These are phyloP conservation scores for Aspergillus transmontanensis DNA, from an alignment of 2,329 filamentous ascomycete genomes.

Conservation along the genomic window DNA sequence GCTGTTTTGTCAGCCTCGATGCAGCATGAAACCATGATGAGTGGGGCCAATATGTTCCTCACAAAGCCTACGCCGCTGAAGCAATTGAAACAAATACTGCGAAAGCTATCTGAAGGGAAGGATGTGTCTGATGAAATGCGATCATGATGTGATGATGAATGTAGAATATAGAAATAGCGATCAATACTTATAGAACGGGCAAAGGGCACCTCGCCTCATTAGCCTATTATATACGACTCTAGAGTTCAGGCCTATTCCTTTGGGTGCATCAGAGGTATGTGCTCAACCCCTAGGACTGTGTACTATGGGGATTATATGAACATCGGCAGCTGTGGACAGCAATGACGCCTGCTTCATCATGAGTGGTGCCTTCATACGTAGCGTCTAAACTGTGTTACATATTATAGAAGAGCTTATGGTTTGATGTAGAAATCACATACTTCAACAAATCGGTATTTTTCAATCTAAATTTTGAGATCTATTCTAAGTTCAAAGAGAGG, in stretches of 20 bases:
- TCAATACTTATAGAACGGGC: too few relatives aligned
- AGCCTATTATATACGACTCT: too few relatives aligned
- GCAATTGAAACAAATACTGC: conserved; percentile 11
- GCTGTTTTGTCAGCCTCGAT: conserved; percentile 29
- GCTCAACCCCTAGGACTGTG: too few relatives aligned
- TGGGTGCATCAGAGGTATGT: too few relatives aligned
- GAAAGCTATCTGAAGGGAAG: not conserved
- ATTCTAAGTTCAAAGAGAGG: not conserved
- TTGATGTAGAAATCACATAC: not conserved
- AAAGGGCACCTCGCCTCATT: too few relatives aligned
- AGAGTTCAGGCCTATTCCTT: too few relatives aligned
- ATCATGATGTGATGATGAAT: not conserved
- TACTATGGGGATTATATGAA: too few relatives aligned
- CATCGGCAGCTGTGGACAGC: too few relatives aligned
- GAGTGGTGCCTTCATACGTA: accelerated
- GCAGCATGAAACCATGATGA: conserved; percentile 28
- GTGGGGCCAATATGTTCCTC: conserved; percentile 31
- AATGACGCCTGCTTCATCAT: not conserved
- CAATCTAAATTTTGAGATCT: not conserved
- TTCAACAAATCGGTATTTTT: not conserved
- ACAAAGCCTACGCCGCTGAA: conserved; percentile 33
- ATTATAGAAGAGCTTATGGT: not conserved
- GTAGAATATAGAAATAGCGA: not conserved
- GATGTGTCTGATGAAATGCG: not conserved
- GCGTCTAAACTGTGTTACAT: not conserved